Conservation (phyloP, 768 basidiomycete species). For the Suillus placidus region DNA sequence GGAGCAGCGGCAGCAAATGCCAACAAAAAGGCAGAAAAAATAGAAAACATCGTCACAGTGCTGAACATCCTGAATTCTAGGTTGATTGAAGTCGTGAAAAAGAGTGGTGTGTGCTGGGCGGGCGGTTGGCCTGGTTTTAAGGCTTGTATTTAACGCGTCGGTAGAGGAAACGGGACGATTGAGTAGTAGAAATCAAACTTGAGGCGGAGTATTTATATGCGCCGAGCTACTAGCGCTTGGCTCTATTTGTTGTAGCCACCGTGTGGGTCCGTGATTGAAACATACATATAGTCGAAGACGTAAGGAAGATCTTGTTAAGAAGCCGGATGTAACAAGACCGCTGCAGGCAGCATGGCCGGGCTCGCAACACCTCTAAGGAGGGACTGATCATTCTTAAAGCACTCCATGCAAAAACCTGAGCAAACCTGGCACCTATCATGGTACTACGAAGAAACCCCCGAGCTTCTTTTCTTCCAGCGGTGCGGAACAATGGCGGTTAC, state of each 20-base stretch:
- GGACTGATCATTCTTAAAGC: background rate
- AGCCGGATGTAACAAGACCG: constrained; percentile 6
- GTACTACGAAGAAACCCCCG: background rate
- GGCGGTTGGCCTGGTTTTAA: constrained; percentile 7
- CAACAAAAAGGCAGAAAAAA: constrained; percentile 37
- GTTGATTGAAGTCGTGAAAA: constrained; percentile 18
- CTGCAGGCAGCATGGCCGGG: background rate
- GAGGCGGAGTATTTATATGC: constrained; percentile 20
- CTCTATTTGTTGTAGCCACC: constrained; percentile 20
- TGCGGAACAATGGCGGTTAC: background rate
- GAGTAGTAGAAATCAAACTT: background rate
- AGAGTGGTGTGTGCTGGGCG: constrained; percentile 19
- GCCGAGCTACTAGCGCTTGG: constrained; percentile 20
- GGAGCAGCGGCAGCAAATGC: constrained; percentile 32
- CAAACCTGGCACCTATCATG: background rate
- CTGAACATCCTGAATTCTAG: constrained; percentile 25
- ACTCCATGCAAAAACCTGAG: background rate
- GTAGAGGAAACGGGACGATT: background rate
- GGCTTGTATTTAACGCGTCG: constrained; percentile 8
- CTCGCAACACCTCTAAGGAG: background rate
- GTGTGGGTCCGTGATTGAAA: background rate
- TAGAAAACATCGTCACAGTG: constrained; percentile 16
- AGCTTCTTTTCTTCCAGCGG: background rate
- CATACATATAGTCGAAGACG: background rate
- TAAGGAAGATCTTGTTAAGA: constrained; percentile 4